phyloP scores from a whole-genome alignment of 2,329 filamentous ascomycete genomes.

The Talaromyces sp. region DNA sequence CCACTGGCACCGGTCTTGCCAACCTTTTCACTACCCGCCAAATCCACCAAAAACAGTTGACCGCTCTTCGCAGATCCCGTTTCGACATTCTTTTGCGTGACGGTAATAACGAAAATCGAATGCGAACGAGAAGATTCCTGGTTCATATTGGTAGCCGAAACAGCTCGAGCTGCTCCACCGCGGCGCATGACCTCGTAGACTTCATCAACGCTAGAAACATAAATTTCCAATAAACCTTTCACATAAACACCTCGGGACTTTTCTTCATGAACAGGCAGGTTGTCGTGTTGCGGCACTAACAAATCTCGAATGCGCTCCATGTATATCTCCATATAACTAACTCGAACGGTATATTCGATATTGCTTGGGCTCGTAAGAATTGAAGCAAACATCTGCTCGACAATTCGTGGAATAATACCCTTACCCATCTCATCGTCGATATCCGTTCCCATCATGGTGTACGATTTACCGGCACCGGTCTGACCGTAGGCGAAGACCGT shows the following conservation, averaged over 20 bases:
- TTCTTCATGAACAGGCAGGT: conserved; percentile 95
- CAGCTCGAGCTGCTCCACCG: conserved; percentile 83
- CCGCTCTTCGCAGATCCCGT: conserved; percentile 95
- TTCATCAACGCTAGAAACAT: conserved; percentile 91
- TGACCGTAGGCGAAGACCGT: conserved; percentile 98
- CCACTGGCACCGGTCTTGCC: conserved; percentile 97
- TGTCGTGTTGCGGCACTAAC: conserved; percentile 88
- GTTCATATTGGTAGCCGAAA: conserved; percentile 98
- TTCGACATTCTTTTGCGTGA: conserved; percentile 96
- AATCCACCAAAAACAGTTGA: conserved; percentile 93
- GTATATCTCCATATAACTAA: conserved; percentile 99
- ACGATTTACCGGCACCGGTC: conserved; percentile 97
- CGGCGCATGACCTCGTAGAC: conserved; percentile 96
- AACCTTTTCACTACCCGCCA: conserved; percentile 97
- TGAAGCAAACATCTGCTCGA: conserved; percentile 95
- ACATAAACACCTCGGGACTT: conserved; percentile 95
- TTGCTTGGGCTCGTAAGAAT: conserved; percentile 88
- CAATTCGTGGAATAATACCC: conserved; percentile 94
- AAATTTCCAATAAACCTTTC: conserved; percentile 90
- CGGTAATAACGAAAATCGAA: conserved; percentile 95
- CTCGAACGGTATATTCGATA: conserved; percentile 97
- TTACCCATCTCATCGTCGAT: conserved; percentile 86
- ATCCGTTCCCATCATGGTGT: conserved; percentile 96
- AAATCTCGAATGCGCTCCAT: conserved; percentile 98
- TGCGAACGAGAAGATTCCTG: conserved; percentile 96